Conservation (phyloP, 768 basidiomycete species). For the Tricholoma matsutake region DNA sequence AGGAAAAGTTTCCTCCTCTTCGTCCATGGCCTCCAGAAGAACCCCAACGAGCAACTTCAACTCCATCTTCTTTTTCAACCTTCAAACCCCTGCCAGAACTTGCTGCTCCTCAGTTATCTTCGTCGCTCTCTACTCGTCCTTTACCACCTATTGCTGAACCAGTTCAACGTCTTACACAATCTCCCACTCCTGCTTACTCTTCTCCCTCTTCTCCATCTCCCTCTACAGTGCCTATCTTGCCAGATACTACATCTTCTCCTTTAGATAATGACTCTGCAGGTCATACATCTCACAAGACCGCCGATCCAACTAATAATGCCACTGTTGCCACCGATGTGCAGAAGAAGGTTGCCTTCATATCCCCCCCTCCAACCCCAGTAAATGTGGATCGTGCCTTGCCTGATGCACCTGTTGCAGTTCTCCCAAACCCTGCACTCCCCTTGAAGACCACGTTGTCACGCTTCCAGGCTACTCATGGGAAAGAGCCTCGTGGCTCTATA, state of each 20-base stretch:
- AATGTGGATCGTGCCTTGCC: conserved; percentile 53
- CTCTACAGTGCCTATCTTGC: conserved; percentile 22
- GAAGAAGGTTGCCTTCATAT: conserved; percentile 88
- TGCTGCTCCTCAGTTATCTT: conserved; percentile 32
- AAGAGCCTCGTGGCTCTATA: conserved; percentile 66
- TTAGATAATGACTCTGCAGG: conserved; percentile 21
- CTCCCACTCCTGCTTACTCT: conserved; percentile 28
- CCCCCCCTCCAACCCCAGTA: conserved; percentile 70
- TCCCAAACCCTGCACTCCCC: conserved; percentile 30
- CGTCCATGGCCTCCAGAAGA: conserved; percentile 64
- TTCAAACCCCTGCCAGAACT: conserved; percentile 77
- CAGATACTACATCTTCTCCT: conserved; percentile 22
- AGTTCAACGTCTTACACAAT: background rate
- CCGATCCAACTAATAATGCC: conserved; percentile 26
- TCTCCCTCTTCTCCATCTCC: conserved; percentile 33
- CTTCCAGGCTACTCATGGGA: conserved; percentile 71
- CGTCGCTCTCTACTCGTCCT: conserved; percentile 31
- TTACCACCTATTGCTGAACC: conserved; percentile 22
- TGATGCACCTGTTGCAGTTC: conserved; percentile 36
- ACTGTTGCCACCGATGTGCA: conserved; percentile 45
- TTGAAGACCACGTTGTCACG: conserved; percentile 72
- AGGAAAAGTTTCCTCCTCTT: conserved; percentile 71
- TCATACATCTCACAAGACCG: conserved; percentile 34
- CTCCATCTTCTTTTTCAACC: conserved; percentile 45
- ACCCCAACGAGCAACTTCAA: conserved; percentile 32